Percentiles rank a stretch among this genome's conserved stretches.
Evolutionary conservation across 2,329 filamentous ascomycete species (phyloP).

Genomic region (Hymenoscyphus occultus): DNA sequence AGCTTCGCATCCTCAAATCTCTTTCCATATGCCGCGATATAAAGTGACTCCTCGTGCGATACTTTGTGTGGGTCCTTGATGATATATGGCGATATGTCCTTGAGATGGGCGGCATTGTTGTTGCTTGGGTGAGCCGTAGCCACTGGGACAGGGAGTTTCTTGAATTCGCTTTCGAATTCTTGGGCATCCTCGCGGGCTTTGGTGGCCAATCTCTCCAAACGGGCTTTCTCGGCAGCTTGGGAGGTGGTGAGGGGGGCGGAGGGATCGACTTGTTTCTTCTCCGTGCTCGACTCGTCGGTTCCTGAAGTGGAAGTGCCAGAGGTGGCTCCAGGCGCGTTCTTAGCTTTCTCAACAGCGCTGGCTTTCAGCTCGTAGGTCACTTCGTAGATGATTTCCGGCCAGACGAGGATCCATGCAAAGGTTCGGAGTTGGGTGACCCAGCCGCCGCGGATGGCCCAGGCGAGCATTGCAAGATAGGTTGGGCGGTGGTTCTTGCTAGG

Average conservation of each 20-base stretch:
- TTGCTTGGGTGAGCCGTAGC: constrained; percentile 53
- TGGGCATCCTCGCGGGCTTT: constrained; percentile 44
- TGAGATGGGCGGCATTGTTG: constrained; percentile 57
- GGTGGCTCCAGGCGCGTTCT: constrained; percentile 29
- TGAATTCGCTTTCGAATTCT: constrained; percentile 29
- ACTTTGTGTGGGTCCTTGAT: constrained; percentile 78
- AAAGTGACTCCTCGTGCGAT: constrained; percentile 73
- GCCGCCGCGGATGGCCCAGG: constrained; percentile 87
- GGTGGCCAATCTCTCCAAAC: constrained; percentile 56
- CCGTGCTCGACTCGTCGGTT: constrained; percentile 29
- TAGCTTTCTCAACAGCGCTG: constrained; percentile 42
- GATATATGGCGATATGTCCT: constrained; percentile 58
- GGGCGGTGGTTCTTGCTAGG: constrained; percentile 85
- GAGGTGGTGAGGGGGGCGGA: constrained; percentile 42
- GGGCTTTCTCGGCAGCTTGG: constrained; percentile 58
- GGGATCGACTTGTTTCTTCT: constrained; percentile 34
- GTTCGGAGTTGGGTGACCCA: constrained; percentile 94
- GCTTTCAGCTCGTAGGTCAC: constrained; percentile 70
- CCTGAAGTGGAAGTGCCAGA: constrained; percentile 16
- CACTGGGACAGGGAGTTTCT: constrained; percentile 40
- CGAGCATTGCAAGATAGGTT: constrained; percentile 85
- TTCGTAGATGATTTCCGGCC: constrained; percentile 76
- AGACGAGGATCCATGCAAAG: constrained; percentile 84
- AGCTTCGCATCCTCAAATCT: constrained; percentile 50
- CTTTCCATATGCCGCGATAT: constrained; percentile 57